Evolutionary conservation across 257 asterid genomes (phyloP).

Genomic region (Nicotiana benthamiana): DNA sequence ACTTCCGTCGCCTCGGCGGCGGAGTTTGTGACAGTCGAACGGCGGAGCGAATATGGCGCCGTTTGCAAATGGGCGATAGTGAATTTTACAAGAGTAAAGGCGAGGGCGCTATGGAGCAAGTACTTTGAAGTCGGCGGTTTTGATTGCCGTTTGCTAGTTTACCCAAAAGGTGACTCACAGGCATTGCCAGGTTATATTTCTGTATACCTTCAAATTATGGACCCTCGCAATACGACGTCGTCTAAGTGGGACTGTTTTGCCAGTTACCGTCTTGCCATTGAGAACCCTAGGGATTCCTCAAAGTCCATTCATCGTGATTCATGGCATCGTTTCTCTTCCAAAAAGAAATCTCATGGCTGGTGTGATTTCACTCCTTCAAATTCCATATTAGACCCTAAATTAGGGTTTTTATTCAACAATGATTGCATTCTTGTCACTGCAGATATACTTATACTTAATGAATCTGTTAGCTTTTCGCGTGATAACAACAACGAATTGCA

Average conservation of each 20-base stretch:
- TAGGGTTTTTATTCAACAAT: conserved; percentile 53
- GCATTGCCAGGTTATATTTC: conserved; percentile 85
- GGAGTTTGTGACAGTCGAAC: conserved; percentile 62
- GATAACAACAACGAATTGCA: conserved; percentile 47
- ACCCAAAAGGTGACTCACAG: conserved; percentile 95
- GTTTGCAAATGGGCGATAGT: conserved; percentile 79
- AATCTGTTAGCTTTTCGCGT: conserved; percentile 68
- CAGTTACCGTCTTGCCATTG: conserved; percentile 85
- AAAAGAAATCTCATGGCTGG: conserved; percentile 98
- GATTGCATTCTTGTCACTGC: conserved; percentile 78
- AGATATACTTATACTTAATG: conserved; percentile 81
- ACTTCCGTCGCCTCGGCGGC: conserved; percentile 14
- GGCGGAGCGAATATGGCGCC: conserved; percentile 71
- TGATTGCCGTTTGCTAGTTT: conserved; percentile 77
- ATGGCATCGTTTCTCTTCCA: conserved; percentile 90
- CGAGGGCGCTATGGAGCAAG: conserved; percentile 87
- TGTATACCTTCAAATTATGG: conserved; percentile 77
- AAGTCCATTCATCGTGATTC: conserved; percentile 86
- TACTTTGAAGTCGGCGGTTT: conserved; percentile 90
- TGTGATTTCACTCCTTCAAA: conserved; percentile 82
- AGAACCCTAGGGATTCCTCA: conserved; percentile 46
- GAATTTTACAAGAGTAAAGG: conserved; percentile 64
- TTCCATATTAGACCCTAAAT: conserved; percentile 65
- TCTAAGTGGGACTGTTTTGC: conserved; percentile 96
- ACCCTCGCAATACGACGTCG: conserved; percentile 59